Base-by-base conservation (phyloP, 1,139 yeast species). In the Geotrichum histeridarum region DNA sequence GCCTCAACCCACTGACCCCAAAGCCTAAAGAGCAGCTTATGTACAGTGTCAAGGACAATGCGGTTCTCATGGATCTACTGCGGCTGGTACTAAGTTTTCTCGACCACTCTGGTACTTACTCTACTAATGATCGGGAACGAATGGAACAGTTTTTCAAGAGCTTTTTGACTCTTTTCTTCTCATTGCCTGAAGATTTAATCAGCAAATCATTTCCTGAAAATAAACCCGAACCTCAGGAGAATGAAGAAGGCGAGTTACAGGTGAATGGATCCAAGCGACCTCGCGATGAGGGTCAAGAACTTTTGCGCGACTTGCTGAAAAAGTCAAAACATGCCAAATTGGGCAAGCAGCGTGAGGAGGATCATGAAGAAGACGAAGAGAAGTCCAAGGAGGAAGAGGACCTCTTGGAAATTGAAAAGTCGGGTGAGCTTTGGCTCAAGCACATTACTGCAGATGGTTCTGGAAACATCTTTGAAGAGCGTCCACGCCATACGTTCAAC, bases 21-120 rank as follows among this genome's bases (percentile, higher is more conserved):
- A 87, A 95, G 33, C 96, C 96, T 14, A 85, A 84, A 67, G 85
- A 86, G 57, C 97, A 93, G 70, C 77, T 93, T 59, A 79, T 79
- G 57, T 90, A 82, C 66, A 72, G 72, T 41, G 82, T 91, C 63
- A 71, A 74, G 8, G 96, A 93, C 65, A 70, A 74, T 53, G 84
- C 79, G 12, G 81, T 93, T 18, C 73, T 94, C 50, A 78, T 77
- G 67, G 99, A 94, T 70, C 80, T 91, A 51, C 69, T 86, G 56
- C 79, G 80, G 57, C 77, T 93, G 60, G 79, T 87, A 8, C 79
- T 81, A 57, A 81, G 81, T n/a, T 90, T 83, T 66, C 77, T 93
- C 60, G 79, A 78, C 62, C 81, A 82, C 60, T 81, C 89, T 7
- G 39, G 39, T 12, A 79, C 85, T 30, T 91, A 88, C 68, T 89